Percentiles rank a stretch among this genome's conserved stretches.
These are phyloP conservation scores for Colletotrichum orchidophilum DNA, from an alignment of 2,329 filamentous ascomycete genomes.

Conservation along the genomic window DNA sequence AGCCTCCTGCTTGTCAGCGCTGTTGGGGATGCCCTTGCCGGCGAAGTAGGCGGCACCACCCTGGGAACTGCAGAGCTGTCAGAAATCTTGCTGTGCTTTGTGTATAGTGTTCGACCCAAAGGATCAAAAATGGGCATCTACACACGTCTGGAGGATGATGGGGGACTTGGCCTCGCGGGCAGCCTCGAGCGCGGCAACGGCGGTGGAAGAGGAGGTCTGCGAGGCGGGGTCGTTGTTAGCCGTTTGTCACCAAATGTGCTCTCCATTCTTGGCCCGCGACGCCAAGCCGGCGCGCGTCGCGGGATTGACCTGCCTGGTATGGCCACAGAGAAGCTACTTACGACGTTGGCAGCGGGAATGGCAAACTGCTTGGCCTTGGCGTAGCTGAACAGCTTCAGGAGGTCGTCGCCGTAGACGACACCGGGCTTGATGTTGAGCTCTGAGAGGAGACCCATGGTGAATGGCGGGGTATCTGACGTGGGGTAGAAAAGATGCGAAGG, in stretches of 20 bases:
- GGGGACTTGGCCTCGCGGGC: slow-evolving; percentile 91
- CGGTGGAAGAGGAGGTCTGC: slow-evolving; percentile 80
- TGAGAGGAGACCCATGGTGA: slow-evolving; percentile 43
- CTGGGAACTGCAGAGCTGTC: slow-evolving; percentile 65
- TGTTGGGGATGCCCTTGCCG: slow-evolving; percentile 86
- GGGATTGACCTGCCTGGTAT: not conserved
- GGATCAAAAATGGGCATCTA: not conserved
- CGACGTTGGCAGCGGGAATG: slow-evolving; percentile 89
- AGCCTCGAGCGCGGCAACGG: slow-evolving; percentile 90
- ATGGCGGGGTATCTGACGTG: slow-evolving; percentile 25
- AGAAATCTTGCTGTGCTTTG: not conserved
- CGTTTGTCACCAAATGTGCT: slow-evolving; percentile 1
- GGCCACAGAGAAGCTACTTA: slow-evolving; percentile 25
- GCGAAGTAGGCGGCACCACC: slow-evolving; percentile 94
- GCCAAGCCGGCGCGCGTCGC: not conserved
- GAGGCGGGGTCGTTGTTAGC: slow-evolving; percentile 28
- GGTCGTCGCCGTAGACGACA: slow-evolving; percentile 64
- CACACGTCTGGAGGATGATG: slow-evolving; percentile 84
- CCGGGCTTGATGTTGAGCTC: slow-evolving; percentile 62
- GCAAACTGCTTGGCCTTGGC: slow-evolving; percentile 88
- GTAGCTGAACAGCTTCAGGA: slow-evolving; percentile 82
- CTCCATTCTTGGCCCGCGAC: not conserved
- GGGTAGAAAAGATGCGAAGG: not conserved
- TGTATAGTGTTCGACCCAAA: not conserved
- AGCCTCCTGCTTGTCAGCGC: slow-evolving; percentile 77